Evolutionary conservation across 192 early-diverging fungal species (phyloP), one percentile per base, ranked within the genome.

Genomic region (Coemansia sp.): DNA sequence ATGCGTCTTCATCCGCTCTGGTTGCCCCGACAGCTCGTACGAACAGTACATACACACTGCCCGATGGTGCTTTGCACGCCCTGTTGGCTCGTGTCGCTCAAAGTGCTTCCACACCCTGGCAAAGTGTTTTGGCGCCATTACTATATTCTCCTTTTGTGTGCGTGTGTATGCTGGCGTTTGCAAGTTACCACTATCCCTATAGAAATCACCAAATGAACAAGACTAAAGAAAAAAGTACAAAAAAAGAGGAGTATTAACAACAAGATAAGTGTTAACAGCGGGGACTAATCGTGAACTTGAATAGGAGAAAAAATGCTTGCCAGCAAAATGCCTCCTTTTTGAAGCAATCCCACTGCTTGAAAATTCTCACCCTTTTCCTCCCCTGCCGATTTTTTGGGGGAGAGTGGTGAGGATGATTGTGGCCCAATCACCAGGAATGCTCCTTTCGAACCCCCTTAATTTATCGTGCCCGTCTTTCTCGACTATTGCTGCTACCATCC

Each of bases 61-160:
- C 5, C 77, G 67, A 63, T 80, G 77, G 65, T 80, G 77, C 57
- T 80, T 80, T 41, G 77, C 74, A 64, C 77, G 71, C 30, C 77
- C 77, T 7, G 77, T 80, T 16, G 77, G 77, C 49, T 80, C 77
- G 12, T 74, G 71, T 41, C 77, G 71, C 68, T 80, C 72, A 62
- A 71, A 80, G 69, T 80, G 69, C 38, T 80, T 67, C 77, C 77
- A 80, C 9, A 80, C 77, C 7, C 67, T 68, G 19, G 77, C 77
- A 80, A 80, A 80, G 77, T 80, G 77, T 52, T 80, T 80, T 27
- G 77, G 77, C 32, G 77, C 77, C 77, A 80, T 80, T 21, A 4
- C 56, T 12, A 14, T 52, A 4, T 5, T 38, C 34, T 38, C 18
- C 38, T 60, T 56, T 60, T 62, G 28, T 2, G 4, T 48, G 9